Evolutionary conservation across 2,329 filamentous ascomycete genomes (phyloP), one percentile per base, ranked within the genome.

Genomic region (Aspergillus neoniger): DNA sequence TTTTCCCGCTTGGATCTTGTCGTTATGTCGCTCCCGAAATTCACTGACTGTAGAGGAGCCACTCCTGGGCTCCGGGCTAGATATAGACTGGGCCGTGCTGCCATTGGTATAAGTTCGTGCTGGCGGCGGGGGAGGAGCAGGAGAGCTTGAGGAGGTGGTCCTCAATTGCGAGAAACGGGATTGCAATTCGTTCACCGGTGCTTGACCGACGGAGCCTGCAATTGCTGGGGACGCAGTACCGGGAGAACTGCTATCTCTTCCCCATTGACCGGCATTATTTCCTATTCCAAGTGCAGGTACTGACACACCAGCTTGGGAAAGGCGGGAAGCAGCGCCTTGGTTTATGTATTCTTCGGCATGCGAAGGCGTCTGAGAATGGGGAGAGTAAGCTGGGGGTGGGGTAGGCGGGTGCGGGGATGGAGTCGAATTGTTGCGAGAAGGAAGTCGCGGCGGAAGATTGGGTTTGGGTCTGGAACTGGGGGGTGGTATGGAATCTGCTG

Each of bases 271-370:
- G 77, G 50, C 71, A 32, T 60, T 60, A 55, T 67, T 65, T 4
- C 86, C 88, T 62, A 96, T 96, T 5, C 90, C 90, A 4, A 96
- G 80, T 0, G 85, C 89, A 0, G 92, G 89, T 0, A 96, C 91
- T 0, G 88, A 90, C 5, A 96, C 82, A 1, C 92, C 92, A 1
- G 91, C 88, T 39, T 86, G 84, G 10, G 88, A 86, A 8, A 97
- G 81, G 44, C 91, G 84, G 60, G 79, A 82, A 58, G 89, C 73
- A 5, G 91, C 88, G 5, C 82, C 85, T 67, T 85, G 81, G 57
- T 87, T 86, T 47, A 87, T 67, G 51, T 77, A 71, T 14, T 74
- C 74, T 41, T 76, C 71, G 19, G 65, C 71, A 56, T 68, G 75
- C 53, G 60, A 56, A 60, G 74, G 58, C 50, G 73, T 60, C 12